These are phyloP conservation scores for Neonothopanus nambi DNA, from an alignment of 1,284 basidiomycete genomes.

Conservation along the genomic window DNA sequence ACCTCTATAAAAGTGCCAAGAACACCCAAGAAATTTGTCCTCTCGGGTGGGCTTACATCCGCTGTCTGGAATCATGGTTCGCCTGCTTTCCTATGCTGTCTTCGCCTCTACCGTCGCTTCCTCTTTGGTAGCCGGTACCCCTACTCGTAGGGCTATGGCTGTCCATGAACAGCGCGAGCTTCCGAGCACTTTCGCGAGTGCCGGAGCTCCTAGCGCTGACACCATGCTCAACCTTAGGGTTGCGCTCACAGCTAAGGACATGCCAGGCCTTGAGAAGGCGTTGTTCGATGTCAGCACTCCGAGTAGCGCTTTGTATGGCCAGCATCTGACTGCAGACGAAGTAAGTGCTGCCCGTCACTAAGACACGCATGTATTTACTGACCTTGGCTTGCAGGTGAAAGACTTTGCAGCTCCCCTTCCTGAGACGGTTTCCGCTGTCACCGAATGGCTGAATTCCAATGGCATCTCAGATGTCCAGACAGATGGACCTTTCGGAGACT, in stretches of 20 bases:
- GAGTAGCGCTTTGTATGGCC: slow-evolving; percentile 27
- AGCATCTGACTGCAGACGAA: slow-evolving; percentile 32
- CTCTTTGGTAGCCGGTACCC: slow-evolving; percentile 8
- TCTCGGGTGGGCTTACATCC: background rate
- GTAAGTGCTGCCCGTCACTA: slow-evolving; percentile 16
- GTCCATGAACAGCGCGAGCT: slow-evolving; percentile 13
- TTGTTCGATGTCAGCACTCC: slow-evolving; percentile 34
- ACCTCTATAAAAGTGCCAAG: background rate
- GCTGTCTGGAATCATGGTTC: slow-evolving; percentile 13
- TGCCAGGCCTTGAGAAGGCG: slow-evolving; percentile 34
- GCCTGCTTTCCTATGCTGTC: slow-evolving; percentile 6
- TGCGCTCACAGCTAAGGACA: slow-evolving; percentile 22
- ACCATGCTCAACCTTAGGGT: slow-evolving; percentile 14
- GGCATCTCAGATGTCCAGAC: slow-evolving; percentile 30
- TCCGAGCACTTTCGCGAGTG: slow-evolving; percentile 12
- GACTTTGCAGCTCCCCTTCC: slow-evolving; percentile 34
- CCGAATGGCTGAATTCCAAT: slow-evolving; percentile 37
- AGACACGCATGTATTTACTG: background rate
- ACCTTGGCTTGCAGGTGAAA: slow-evolving; percentile 31
- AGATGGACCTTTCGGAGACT: slow-evolving; percentile 39
- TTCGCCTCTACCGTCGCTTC: background rate
- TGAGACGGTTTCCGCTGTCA: slow-evolving; percentile 36
- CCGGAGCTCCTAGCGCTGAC: slow-evolving; percentile 12
- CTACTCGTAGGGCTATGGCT: slow-evolving; percentile 12
- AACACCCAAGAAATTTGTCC: background rate